Evolutionary conservation across 2,329 filamentous ascomycete species (phyloP), one percentile per base, ranked within the genome.

Genomic region (Metarhizium sp.): DNA sequence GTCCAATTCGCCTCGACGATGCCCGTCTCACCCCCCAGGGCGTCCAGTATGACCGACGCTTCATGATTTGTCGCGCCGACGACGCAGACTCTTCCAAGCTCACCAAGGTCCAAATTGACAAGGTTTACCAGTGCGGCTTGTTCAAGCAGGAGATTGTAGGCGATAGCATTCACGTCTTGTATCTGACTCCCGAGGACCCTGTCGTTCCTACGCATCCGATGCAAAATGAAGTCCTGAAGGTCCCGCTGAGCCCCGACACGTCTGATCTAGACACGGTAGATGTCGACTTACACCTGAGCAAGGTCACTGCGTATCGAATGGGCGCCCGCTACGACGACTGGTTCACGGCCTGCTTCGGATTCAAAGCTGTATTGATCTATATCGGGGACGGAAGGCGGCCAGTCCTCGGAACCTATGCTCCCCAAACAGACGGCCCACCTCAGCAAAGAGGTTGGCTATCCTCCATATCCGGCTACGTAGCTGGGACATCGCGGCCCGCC

Each of bases 291-390:
- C 80, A 88, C 60, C 70, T 73, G 53, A 87, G 83, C 63, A 67
- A 75, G 0, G 79, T 81, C 1, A 69, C 68, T 11, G 85, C 77
- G 1, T 87, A 83, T 64, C 76, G 82, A 52, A 87, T 90, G 83
- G 83, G 82, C 3, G 62, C 71, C 2, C 55, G 68, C 32, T 84
- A 80, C 63, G 81, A 85, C 59, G 68, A 69, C 29, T 91, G 87
- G 85, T 89, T 92, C 71, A 81, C 80, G 16, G 73, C 75, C 20
- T 79, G 82, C 58, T 81, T 90, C 46, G 85, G 85, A 6, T 86
- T 83, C 64, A 68, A 73, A 4, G 78, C 81, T 0, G 69, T 80
- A 0, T 73, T 91, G 4, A 74, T 84, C 3, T 89, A 86, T 66
- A 78, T 90, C 43, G 87, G 86, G 8, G 71, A 77, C 38, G 78